Percentiles rank a stretch among this genome's conserved stretches.
phyloP scores from a whole-genome alignment of 768 basidiomycete genomes.

The Boletus tomentosulus region DNA sequence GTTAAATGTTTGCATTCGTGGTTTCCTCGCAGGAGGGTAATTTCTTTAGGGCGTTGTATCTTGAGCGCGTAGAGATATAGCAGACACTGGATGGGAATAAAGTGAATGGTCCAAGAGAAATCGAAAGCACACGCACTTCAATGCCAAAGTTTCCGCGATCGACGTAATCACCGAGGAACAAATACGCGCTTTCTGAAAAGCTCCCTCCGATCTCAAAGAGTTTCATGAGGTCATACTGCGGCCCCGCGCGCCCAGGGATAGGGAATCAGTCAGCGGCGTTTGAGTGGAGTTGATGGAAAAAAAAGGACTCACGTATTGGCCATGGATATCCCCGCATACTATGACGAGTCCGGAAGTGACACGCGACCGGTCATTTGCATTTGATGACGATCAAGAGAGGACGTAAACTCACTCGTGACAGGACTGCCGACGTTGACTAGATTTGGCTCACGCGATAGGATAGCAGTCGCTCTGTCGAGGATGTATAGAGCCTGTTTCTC shows the following conservation, averaged over 20 bases:
- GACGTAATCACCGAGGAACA: conserved; percentile 96
- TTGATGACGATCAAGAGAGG: conserved; percentile 1
- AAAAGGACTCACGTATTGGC: conserved; percentile 80
- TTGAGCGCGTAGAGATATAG: conserved; percentile 93
- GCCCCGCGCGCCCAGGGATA: background rate
- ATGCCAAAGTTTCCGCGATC: conserved; percentile 94
- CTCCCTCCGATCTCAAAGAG: conserved; percentile 93
- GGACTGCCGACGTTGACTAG: conserved; percentile 84
- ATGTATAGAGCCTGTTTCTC: conserved; percentile 86
- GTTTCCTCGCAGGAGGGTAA: conserved; percentile 87
- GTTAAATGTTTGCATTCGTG: conserved; percentile 97
- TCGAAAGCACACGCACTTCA: conserved; percentile 41
- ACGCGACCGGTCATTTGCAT: conserved; percentile 7
- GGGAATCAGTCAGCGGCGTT: conserved; percentile 15
- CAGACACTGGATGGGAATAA: conserved; percentile 54
- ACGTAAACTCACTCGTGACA: conserved; percentile 68
- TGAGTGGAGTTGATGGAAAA: conserved; percentile 87
- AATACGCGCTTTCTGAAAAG: conserved; percentile 77
- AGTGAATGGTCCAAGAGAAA: background rate
- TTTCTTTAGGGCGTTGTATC: conserved; percentile 78
- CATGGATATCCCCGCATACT: conserved; percentile 98
- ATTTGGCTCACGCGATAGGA: conserved; percentile 77
- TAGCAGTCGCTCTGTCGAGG: conserved; percentile 57
- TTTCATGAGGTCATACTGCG: conserved; percentile 96
- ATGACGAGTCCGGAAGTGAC: conserved; percentile 3